Percentiles rank a stretch among this genome's conserved stretches.
Evolutionary conservation across 2,329 filamentous ascomycete genomes (phyloP).

Genomic region (Ophiostoma ulmi): DNA sequence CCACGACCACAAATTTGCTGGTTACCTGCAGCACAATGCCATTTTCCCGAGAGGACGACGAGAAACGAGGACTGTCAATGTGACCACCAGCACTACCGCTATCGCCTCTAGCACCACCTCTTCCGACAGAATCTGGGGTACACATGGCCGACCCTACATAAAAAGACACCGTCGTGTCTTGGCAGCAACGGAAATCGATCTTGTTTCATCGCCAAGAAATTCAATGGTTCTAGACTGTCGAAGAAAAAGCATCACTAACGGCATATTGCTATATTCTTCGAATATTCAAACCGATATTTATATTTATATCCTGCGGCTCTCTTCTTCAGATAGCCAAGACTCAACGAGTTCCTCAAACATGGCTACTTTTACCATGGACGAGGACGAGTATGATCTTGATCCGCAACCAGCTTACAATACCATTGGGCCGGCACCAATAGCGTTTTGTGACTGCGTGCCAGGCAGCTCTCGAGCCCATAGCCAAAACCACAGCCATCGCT

Average conservation of each 20-base stretch:
- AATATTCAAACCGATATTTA: too few species aligned
- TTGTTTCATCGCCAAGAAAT: constrained; percentile 1
- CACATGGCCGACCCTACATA: neutral
- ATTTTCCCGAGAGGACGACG: neutral
- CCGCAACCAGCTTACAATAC: neutral
- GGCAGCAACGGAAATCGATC: constrained; percentile 9
- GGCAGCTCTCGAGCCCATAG: neutral
- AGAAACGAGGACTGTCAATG: neutral
- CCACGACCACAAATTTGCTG: neutral
- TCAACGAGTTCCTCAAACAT: neutral
- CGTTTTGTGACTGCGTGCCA: neutral
- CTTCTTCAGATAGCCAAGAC: too few species aligned
- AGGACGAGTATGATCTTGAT: constrained; percentile 1
- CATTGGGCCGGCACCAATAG: neutral
- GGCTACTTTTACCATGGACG: neutral
- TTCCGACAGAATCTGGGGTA: constrained; percentile 4
- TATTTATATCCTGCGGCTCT: too few species aligned
- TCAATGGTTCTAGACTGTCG: neutral
- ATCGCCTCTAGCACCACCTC: neutral
- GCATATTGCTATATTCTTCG: neutral
- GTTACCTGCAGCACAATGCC: neutral
- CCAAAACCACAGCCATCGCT: neutral
- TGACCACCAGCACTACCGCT: neutral
- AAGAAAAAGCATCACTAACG: neutral
- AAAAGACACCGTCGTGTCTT: constrained; percentile 4